A percentile compares a stretch with the other conserved stretches of the same genome.
Conservation (phyloP, 768 basidiomycete genomes). For the Lentinula edodes region DNA sequence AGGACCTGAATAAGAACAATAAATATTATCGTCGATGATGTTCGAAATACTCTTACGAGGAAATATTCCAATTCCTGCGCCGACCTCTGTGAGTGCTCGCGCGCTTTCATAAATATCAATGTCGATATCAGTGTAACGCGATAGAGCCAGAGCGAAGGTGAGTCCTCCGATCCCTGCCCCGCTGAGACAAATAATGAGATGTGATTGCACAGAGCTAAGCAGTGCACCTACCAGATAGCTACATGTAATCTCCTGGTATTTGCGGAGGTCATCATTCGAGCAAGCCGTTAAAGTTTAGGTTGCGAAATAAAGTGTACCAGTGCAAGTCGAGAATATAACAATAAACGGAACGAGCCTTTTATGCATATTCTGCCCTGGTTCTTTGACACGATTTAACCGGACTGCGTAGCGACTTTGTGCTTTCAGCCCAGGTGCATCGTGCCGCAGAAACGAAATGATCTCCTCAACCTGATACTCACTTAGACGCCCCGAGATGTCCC, state of each 20-base stretch:
- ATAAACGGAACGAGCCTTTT: neutral
- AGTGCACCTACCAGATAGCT: conserved; percentile 45
- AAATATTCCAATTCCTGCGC: conserved; percentile 58
- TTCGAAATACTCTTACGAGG: conserved; percentile 30
- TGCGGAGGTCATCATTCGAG: conserved; percentile 16
- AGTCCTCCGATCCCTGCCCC: conserved; percentile 48
- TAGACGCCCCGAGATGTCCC: conserved; percentile 6
- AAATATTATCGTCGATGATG: neutral
- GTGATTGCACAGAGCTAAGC: conserved; percentile 5
- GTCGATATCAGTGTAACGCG: conserved; percentile 47
- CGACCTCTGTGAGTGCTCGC: conserved; percentile 43
- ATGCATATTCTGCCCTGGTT: neutral
- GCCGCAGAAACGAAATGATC: neutral
- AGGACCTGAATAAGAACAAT: conserved; percentile 25
- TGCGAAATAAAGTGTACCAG: neutral
- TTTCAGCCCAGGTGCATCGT: neutral
- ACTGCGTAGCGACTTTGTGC: neutral
- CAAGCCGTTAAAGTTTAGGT: neutral
- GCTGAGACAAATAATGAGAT: conserved; percentile 23
- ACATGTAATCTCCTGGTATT: conserved; percentile 37
- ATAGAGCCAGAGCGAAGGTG: conserved; percentile 27
- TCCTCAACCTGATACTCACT: neutral
- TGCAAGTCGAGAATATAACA: neutral
- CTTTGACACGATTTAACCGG: conserved; percentile 13
- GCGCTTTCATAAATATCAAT: conserved; percentile 54